Percentiles rank a stretch among this genome's conserved stretches.
These are phyloP conservation scores for Aspergillus costaricaensis DNA, from an alignment of 2,329 filamentous ascomycete genomes.

Conservation along the genomic window DNA sequence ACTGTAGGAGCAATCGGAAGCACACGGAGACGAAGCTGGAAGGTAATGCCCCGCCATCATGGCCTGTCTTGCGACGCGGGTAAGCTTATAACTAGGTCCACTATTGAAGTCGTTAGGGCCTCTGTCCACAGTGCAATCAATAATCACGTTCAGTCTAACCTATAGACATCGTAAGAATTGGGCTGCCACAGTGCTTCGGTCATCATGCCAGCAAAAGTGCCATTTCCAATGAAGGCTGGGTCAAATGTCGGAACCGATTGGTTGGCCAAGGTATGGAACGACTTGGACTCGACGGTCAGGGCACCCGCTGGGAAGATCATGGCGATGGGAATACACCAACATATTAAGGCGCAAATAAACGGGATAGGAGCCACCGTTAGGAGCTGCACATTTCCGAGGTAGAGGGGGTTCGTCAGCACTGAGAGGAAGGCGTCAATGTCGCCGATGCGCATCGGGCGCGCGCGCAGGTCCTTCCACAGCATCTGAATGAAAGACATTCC, in stretches of 20 bases:
- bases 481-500: constrained; percentile 5
- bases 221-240: neutral
- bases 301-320: constrained; percentile 3
- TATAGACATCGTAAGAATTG: neutral
- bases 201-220: neutral
- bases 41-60: constrained; percentile 4
- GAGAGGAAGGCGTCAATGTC: constrained; percentile 2
- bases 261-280: neutral
- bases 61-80: neutral
- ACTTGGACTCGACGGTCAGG: neutral
- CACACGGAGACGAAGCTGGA: neutral
- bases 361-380: neutral
- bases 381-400: neutral
- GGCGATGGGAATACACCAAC: constrained; percentile 5
- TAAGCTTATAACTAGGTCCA: neutral
- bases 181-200: constrained; percentile 4
- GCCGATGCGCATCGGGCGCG: constrained; percentile 1
- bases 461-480: constrained; percentile 1
- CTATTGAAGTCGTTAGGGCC: neutral
- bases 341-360: neutral
- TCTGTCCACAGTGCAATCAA: neutral
- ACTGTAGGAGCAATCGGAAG: neutral
- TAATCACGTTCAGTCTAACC: neutral
- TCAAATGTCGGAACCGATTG: constrained; percentile 1
- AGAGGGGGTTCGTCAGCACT: neutral